These are phyloP conservation scores for Salix koriyanagi DNA, from an alignment of 345 rosid species.

Conservation along the genomic window DNA sequence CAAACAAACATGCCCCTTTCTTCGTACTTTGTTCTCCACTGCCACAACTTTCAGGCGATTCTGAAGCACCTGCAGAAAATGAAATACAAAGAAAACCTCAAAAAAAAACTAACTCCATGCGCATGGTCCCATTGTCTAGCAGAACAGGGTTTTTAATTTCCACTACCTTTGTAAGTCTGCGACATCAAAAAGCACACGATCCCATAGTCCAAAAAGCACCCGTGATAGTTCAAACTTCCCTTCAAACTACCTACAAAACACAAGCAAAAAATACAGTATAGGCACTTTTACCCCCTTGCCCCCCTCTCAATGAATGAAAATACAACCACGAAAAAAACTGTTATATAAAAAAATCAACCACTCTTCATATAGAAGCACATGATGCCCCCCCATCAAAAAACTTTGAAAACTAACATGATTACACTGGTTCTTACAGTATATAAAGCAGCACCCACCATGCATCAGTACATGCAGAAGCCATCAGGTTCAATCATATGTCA, in stretches of 20 bases:
- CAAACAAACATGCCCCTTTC: conserved; percentile 39
- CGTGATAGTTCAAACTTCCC: neutral
- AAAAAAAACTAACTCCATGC: neutral
- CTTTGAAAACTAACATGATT: too few species aligned
- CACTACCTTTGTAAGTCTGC: conserved; percentile 14
- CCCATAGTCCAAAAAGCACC: conserved; percentile 7
- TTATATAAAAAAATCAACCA: neutral
- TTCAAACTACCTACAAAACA: conserved; percentile 4
- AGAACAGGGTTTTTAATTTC: neutral
- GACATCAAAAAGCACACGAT: conserved; percentile 18
- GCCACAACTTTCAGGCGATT: neutral
- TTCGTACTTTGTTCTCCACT: conserved; percentile 29
- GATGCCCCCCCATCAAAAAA: too few species aligned
- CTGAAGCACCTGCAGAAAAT: conserved; percentile 11
- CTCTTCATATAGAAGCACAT: too few species aligned
- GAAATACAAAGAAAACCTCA: neutral
- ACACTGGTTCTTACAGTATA: too few species aligned
- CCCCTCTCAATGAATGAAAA: neutral
- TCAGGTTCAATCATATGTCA: too few species aligned
- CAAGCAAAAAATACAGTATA: neutral
- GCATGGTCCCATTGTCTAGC: too few species aligned
- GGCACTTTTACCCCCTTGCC: neutral
- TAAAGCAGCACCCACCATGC: too few species aligned
- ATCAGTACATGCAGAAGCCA: neutral
- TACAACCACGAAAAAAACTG: neutral